Percentiles rank a stretch among this genome's conserved stretches.
Evolutionary conservation across 2,329 filamentous ascomycete genomes (phyloP).

Genomic region (Pyrenophora tritici-repentis): DNA sequence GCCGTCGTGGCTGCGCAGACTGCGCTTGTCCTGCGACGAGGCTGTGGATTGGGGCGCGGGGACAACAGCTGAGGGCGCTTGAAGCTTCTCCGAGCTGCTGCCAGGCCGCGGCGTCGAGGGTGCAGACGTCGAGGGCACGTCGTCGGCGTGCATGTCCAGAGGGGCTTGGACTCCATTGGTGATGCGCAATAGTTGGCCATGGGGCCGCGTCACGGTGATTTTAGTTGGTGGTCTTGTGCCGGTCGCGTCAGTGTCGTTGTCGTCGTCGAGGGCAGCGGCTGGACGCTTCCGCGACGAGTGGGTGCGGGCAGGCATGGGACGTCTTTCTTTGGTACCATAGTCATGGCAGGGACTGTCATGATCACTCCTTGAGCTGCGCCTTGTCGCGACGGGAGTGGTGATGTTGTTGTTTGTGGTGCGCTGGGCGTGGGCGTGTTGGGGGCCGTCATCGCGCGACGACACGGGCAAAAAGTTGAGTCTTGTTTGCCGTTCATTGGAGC

Average conservation of each 20-base stretch:
- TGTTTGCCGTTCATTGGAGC: conserved; percentile 41
- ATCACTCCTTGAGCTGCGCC: conserved; percentile 33
- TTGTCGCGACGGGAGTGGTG: conserved; percentile 32
- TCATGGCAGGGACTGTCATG: conserved; percentile 20
- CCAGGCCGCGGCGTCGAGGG: conserved; percentile 38
- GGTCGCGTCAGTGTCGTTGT: conserved; percentile 23
- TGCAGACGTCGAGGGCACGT: conserved; percentile 31
- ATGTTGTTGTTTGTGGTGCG: conserved; percentile 18
- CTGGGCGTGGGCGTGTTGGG: conserved; percentile 17
- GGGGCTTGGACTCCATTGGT: conserved; percentile 50
- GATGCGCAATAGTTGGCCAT: conserved; percentile 49
- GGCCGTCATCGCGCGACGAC: conserved; percentile 35
- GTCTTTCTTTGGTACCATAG: conserved; percentile 23
- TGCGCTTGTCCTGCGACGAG: conserved; percentile 65
- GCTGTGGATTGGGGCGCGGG: conserved; percentile 24
- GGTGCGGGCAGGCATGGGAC: conserved; percentile 28
- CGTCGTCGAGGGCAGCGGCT: conserved; percentile 22
- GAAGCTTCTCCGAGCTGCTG: conserved; percentile 32
- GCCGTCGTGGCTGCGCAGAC: conserved; percentile 82
- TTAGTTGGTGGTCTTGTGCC: conserved; percentile 49
- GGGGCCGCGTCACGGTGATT: conserved; percentile 50
- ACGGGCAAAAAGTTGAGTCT: conserved; percentile 38
- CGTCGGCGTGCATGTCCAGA: conserved; percentile 43
- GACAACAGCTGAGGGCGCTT: conserved; percentile 19
- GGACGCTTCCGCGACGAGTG: conserved; percentile 38